Conservation (phyloP, 495 filamentous ascomycete species). For the Schizothecium vesticola region DNA sequence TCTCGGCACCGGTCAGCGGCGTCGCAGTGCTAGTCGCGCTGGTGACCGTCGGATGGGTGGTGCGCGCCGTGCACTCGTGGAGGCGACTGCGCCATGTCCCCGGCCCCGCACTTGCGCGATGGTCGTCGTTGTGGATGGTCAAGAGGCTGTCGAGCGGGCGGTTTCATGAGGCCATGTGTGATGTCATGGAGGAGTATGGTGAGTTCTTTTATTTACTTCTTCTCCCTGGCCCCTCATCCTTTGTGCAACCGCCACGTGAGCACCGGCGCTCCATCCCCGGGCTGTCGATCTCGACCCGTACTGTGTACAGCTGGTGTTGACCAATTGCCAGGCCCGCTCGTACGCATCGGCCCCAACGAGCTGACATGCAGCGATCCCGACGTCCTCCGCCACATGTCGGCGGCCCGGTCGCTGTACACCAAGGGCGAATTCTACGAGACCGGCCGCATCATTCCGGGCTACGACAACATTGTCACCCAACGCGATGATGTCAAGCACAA, state of each 20-base stretch:
- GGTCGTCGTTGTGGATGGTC: slow-evolving; percentile 22
- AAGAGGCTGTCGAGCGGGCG: slow-evolving; percentile 13
- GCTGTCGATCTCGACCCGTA: background rate
- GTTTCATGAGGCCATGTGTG: slow-evolving; percentile 14
- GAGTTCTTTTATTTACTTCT: background rate
- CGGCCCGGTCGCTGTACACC: slow-evolving; percentile 26
- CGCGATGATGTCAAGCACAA: slow-evolving; percentile 27
- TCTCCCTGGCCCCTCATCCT: background rate
- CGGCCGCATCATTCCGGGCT: slow-evolving; percentile 38
- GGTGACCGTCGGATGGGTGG: background rate
- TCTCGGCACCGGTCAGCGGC: background rate
- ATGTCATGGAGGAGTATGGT: slow-evolving; percentile 21
- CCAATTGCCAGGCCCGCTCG: slow-evolving; percentile 17
- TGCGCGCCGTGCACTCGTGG: slow-evolving; percentile 12
- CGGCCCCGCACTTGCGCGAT: slow-evolving; percentile 17
- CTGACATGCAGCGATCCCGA: slow-evolving; percentile 29
- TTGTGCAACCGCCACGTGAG: background rate
- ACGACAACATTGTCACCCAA: slow-evolving; percentile 35
- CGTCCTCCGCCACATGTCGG: slow-evolving; percentile 26
- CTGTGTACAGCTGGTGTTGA: background rate
- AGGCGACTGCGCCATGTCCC: slow-evolving; percentile 22
- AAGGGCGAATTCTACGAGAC: slow-evolving; percentile 40
- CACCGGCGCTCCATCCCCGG: background rate
- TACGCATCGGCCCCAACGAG: slow-evolving; percentile 39
- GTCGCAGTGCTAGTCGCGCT: background rate